phyloP scores from a whole-genome alignment of 371 early-diverging fungal species.

The Mucor mucedo region DNA sequence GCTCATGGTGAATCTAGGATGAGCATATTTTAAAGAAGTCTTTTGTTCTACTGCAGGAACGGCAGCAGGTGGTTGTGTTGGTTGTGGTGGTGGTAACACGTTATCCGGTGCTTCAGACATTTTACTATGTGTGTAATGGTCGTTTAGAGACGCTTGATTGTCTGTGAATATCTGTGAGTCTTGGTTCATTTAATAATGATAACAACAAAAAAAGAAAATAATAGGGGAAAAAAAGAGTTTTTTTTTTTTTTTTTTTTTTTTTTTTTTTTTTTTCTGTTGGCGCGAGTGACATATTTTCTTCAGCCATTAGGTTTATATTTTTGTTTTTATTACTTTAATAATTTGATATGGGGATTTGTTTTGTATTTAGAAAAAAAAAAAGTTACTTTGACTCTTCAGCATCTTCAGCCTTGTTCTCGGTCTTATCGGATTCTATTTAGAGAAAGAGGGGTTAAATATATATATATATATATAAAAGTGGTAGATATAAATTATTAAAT shows the following conservation, averaged over 20 bases:
- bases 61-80: not conserved
- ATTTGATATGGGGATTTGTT: not conserved
- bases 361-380: not conserved
- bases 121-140: slow-evolving; percentile 17
- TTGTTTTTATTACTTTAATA: slow-evolving; percentile 1
- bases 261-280: slow-evolving; percentile 1
- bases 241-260: slow-evolving; percentile 7
- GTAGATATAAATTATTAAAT: not conserved
- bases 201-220: slow-evolving; percentile 6
- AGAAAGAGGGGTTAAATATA: not conserved
- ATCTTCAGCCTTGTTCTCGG: slow-evolving; percentile 47
- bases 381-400: slow-evolving; percentile 50
- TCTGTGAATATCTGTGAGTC: slow-evolving; percentile 39
- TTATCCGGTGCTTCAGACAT: slow-evolving; percentile 2
- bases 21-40: slow-evolving; percentile 26
- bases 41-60: not conserved
- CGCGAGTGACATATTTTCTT: too few relatives aligned
- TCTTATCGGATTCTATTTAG: slow-evolving; percentile 43
- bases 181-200: slow-evolving; percentile 25
- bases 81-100: too few relatives aligned
- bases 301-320: not conserved
- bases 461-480: too few relatives aligned
- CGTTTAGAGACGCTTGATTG: slow-evolving; percentile 24
- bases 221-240: not conserved
- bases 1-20: slow-evolving; percentile 56